Percentiles rank a stretch among this genome's conserved stretches.
phyloP scores from a whole-genome alignment of 1,139 yeast genomes.

The Kodamaea alishanica region DNA sequence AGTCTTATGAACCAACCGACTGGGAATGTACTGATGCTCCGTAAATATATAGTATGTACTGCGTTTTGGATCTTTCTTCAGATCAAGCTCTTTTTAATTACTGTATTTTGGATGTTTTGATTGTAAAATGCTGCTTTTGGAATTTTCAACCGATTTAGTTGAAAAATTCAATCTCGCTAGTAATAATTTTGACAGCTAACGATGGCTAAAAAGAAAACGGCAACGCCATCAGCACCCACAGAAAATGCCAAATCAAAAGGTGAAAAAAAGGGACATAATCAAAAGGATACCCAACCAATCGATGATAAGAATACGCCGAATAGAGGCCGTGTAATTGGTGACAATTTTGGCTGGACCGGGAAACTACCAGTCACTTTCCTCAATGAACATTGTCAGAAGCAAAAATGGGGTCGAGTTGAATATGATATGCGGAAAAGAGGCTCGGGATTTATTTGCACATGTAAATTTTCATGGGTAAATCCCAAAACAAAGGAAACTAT shows the following conservation, averaged over 20 bases:
- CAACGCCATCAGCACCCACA: conserved; percentile 3
- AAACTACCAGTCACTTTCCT: conserved; percentile 83
- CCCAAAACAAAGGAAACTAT: conserved; percentile 76
- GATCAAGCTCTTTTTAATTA: no score
- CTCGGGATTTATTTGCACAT: conserved; percentile 59
- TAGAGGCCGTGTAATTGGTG: conserved; percentile 44
- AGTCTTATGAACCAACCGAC: conserved; percentile 62
- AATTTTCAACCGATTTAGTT: no score
- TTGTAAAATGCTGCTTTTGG: no score
- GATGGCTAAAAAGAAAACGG: conserved; percentile 8
- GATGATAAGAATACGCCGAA: conserved; percentile 26
- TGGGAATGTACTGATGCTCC: conserved; percentile 67
- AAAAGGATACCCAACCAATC: background rate
- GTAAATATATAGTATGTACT: conserved; percentile 12
- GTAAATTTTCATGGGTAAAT: conserved; percentile 64
- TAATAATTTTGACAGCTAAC: no score
- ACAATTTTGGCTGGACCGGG: conserved; percentile 80
- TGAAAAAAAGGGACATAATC: conserved; percentile 1
- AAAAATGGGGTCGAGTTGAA: conserved; percentile 83
- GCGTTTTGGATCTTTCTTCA: no score
- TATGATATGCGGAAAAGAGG: conserved; percentile 58
- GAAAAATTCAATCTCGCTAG: no score
- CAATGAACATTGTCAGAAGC: conserved; percentile 84
- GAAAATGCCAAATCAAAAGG: background rate
- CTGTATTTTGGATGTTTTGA: no score